These are phyloP conservation scores for Xerocomus spinulosus DNA, from an alignment of 768 basidiomycete genomes.

Conservation along the genomic window DNA sequence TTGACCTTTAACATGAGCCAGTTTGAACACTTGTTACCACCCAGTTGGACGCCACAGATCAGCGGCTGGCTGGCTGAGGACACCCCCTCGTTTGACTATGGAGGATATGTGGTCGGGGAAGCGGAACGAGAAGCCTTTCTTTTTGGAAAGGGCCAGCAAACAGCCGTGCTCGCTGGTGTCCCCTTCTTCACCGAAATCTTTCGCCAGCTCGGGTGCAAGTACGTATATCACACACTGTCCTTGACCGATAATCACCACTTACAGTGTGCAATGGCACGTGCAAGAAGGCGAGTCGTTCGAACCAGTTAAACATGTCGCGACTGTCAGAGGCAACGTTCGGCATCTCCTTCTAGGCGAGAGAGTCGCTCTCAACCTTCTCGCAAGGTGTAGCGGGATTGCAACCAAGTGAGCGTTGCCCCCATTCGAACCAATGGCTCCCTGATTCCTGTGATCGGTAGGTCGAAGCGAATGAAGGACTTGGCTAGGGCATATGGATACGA, in stretches of 20 bases:
- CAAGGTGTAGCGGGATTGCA: slow-evolving; percentile 94
- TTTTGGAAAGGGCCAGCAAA: slow-evolving; percentile 79
- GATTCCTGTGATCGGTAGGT: slow-evolving; percentile 45
- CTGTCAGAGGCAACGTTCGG: slow-evolving; percentile 84
- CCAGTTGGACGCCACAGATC: slow-evolving; percentile 85
- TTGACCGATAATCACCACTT: neutral
- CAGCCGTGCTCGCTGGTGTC: slow-evolving; percentile 83
- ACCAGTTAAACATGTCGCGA: slow-evolving; percentile 82
- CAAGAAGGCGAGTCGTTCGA: slow-evolving; percentile 78
- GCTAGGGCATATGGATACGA: slow-evolving; percentile 75
- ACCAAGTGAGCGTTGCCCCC: slow-evolving; percentile 62
- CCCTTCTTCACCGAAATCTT: slow-evolving; percentile 97
- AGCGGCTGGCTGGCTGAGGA: slow-evolving; percentile 86
- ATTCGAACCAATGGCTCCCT: neutral
- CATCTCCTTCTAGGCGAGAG: slow-evolving; percentile 89
- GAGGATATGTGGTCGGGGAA: slow-evolving; percentile 94
- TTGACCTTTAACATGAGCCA: slow-evolving; percentile 14
- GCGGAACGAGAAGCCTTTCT: slow-evolving; percentile 80
- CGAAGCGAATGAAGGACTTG: slow-evolving; percentile 73
- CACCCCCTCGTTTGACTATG: slow-evolving; percentile 94
- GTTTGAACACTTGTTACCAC: slow-evolving; percentile 76
- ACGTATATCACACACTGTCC: slow-evolving; percentile 32
- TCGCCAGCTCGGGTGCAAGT: slow-evolving; percentile 84
- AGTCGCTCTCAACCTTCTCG: slow-evolving; percentile 87
- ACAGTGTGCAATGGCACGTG: slow-evolving; percentile 91